Conservation (phyloP, 768 basidiomycete species). For the Rhizopogon rudus region DNA sequence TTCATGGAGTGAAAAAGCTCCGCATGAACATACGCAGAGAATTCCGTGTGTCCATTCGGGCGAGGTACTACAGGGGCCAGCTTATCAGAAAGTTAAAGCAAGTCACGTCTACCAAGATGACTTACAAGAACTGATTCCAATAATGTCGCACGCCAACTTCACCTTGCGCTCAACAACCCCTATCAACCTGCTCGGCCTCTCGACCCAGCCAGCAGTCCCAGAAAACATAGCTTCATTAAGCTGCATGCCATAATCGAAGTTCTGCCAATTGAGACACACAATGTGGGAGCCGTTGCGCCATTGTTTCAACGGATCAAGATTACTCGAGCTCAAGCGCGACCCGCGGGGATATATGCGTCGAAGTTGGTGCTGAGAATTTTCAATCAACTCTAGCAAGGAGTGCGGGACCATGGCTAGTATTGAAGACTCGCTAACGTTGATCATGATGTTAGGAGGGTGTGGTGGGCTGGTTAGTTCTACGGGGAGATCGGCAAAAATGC, state of each 20-base stretch:
- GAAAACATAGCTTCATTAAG: slow-evolving; percentile 61
- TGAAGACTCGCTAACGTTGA: slow-evolving; percentile 57
- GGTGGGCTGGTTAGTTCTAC: slow-evolving; percentile 14
- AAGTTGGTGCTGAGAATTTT: slow-evolving; percentile 38
- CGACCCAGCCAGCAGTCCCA: slow-evolving; percentile 50
- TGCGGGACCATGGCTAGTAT: slow-evolving; percentile 36
- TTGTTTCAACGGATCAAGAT: slow-evolving; percentile 45
- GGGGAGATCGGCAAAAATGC: not conserved
- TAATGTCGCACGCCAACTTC: slow-evolving; percentile 28
- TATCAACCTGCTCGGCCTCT: slow-evolving; percentile 36
- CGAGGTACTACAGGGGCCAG: slow-evolving; percentile 34
- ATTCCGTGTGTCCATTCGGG: slow-evolving; percentile 34
- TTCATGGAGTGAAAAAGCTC: slow-evolving; percentile 38
- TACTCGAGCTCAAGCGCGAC: slow-evolving; percentile 50
- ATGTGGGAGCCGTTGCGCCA: slow-evolving; percentile 59
- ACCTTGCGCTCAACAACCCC: slow-evolving; percentile 13
- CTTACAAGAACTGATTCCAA: slow-evolving; percentile 43
- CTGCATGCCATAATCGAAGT: slow-evolving; percentile 52
- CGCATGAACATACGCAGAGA: slow-evolving; percentile 39
- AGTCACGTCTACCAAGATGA: slow-evolving; percentile 3
- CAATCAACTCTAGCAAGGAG: slow-evolving; percentile 32
- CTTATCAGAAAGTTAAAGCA: not conserved
- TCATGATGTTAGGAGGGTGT: slow-evolving; percentile 38
- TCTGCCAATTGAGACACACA: slow-evolving; percentile 58
- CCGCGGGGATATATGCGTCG: slow-evolving; percentile 57